A percentile compares a stretch with the other conserved stretches of the same genome.
These are phyloP conservation scores for Phanerochaete carnosa DNA, from an alignment of 768 basidiomycete species.

Conservation along the genomic window DNA sequence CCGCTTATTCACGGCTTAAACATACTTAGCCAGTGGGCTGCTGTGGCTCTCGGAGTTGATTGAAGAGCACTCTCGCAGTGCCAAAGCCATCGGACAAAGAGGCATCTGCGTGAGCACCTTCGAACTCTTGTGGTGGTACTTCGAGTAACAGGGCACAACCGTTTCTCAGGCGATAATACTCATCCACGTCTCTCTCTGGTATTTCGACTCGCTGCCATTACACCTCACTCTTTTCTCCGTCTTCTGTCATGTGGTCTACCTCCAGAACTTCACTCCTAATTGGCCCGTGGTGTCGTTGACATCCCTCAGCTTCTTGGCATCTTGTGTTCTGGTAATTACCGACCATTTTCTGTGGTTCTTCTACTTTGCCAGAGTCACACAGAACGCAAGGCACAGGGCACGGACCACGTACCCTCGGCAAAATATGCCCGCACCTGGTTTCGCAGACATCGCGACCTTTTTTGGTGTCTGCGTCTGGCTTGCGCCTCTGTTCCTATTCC, in stretches of 20 bases:
- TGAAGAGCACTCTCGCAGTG: constrained; percentile 83
- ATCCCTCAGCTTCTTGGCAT: constrained; percentile 79
- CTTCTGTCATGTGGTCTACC: constrained; percentile 81
- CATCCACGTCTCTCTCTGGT: constrained; percentile 73
- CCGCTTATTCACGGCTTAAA: neutral
- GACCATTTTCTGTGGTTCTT: constrained; percentile 99
- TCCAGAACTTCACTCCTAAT: constrained; percentile 83
- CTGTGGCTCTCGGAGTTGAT: constrained; percentile 94
- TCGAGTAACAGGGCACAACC: neutral
- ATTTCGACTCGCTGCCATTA: constrained; percentile 79
- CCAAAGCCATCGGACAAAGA: constrained; percentile 81
- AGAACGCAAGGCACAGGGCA: constrained; percentile 52
- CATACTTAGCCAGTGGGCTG: constrained; percentile 80
- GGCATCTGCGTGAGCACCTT: constrained; percentile 74
- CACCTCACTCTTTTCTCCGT: constrained; percentile 76
- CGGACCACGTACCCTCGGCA: constrained; percentile 42
- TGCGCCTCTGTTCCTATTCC: constrained; percentile 88
- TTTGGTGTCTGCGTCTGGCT: constrained; percentile 87
- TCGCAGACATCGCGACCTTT: constrained; percentile 79
- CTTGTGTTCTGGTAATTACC: constrained; percentile 77
- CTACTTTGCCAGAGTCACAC: constrained; percentile 76
- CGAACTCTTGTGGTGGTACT: neutral
- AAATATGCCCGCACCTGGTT: constrained; percentile 37
- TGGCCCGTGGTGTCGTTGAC: constrained; percentile 96
- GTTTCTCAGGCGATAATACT: constrained; percentile 79